A percentile compares a stretch with the other conserved stretches of the same genome.
These are phyloP conservation scores for Tolypocladium inflatum DNA, from an alignment of 2,329 filamentous ascomycete species.

Conservation along the genomic window DNA sequence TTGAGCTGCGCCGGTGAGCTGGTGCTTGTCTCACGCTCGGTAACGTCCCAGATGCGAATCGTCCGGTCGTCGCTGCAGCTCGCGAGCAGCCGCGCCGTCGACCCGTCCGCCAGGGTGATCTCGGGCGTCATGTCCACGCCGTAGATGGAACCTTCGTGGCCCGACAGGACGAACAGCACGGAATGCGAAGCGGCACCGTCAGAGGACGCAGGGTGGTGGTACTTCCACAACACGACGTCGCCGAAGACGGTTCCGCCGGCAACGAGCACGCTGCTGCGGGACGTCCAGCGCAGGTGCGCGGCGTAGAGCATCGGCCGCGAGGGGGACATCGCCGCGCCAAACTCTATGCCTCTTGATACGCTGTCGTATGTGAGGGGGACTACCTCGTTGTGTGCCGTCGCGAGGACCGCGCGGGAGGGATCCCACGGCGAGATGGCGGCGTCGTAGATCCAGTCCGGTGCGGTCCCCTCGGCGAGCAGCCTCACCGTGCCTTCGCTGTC, in stretches of 20 bases:
- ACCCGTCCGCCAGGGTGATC: conserved; percentile 28
- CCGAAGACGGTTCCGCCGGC: conserved; percentile 91
- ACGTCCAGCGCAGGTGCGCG: conserved; percentile 60
- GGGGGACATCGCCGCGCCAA: conserved; percentile 47
- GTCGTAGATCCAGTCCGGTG: conserved; percentile 72
- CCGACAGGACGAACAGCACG: conserved; percentile 45
- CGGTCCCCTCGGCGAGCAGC: conserved; percentile 28
- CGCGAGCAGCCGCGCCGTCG: conserved; percentile 55
- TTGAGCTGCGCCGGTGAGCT: neutral
- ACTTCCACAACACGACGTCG: conserved; percentile 86
- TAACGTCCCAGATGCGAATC: conserved; percentile 79
- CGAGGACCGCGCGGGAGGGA: conserved; percentile 41
- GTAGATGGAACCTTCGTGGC: conserved; percentile 90
- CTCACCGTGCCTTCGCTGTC: conserved; percentile 7
- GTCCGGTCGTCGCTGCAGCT: conserved; percentile 95
- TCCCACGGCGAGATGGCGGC: conserved; percentile 42
- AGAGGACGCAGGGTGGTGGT: conserved; percentile 19
- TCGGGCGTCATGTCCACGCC: conserved; percentile 68
- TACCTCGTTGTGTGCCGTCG: conserved; percentile 85
- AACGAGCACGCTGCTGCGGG: conserved; percentile 53
- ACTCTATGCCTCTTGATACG: conserved; percentile 19
- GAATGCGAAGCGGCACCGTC: conserved; percentile 10
- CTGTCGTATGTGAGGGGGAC: conserved; percentile 36
- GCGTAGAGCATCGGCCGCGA: conserved; percentile 84
- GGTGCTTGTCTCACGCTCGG: conserved; percentile 29